A percentile compares a stretch with the other conserved stretches of the same genome.
These are phyloP conservation scores for Cucumis cinereus DNA, from an alignment of 306 rosid species.

Conservation along the genomic window DNA sequence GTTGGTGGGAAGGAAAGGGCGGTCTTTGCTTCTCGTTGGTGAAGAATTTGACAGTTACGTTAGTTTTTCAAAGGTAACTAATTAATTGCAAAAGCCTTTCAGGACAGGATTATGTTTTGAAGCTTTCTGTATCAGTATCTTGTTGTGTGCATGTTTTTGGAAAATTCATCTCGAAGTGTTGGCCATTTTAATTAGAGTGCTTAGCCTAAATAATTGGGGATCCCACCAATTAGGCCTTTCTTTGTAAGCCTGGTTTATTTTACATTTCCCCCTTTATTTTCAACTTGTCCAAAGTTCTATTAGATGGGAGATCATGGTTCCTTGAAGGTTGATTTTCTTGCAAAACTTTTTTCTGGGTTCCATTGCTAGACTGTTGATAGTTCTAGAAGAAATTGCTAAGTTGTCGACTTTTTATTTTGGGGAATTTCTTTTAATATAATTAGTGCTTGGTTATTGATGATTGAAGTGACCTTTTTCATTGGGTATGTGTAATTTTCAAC, in stretches of 20 bases:
- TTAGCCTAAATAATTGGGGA: neutral
- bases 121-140: slow-evolving; percentile 2
- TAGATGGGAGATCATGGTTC: neutral
- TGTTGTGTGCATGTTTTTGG: slow-evolving; percentile 1
- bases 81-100: slow-evolving; percentile 45
- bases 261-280: neutral
- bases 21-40: slow-evolving; percentile 62
- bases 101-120: slow-evolving; percentile 26
- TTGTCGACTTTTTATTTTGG: neutral
- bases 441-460: neutral
- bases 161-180: neutral
- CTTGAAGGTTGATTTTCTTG: neutral
- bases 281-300: neutral
- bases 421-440: neutral
- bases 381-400: neutral
- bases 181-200: neutral
- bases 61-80: slow-evolving; percentile 53
- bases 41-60: slow-evolving; percentile 59
- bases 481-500: neutral
- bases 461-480: neutral
- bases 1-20: slow-evolving; percentile 90
- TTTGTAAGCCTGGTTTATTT: neutral
- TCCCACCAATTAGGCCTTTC: neutral
- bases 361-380: neutral
- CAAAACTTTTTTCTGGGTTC: neutral